Percentiles rank a stretch among this genome's conserved stretches.
phyloP scores from a whole-genome alignment of 768 basidiomycete species.

The Pleurotus tuoliensis region DNA sequence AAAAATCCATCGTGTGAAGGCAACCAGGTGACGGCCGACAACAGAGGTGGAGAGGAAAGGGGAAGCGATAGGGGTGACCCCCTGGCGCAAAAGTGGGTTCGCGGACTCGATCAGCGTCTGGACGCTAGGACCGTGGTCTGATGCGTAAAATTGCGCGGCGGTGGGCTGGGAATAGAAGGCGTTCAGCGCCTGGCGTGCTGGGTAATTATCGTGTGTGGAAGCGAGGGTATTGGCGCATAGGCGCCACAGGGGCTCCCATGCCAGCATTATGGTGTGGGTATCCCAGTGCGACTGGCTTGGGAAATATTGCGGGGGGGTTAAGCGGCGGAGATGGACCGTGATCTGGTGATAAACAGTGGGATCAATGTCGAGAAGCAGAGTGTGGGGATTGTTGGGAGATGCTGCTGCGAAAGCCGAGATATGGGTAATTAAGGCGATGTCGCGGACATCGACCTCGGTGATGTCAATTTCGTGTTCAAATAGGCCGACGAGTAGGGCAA shows the following conservation, averaged over 20 bases:
- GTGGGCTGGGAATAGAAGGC: neutral
- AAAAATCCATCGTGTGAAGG: neutral
- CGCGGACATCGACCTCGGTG: neutral
- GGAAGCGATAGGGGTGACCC: neutral
- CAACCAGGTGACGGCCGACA: neutral
- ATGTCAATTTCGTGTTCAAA: neutral
- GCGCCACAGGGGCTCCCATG: slow-evolving; percentile 11
- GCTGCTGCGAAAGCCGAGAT: neutral
- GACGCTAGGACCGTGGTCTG: neutral
- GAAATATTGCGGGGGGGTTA: slow-evolving; percentile 22
- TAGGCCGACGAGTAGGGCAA: neutral
- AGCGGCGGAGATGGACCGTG: neutral
- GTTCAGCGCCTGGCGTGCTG: neutral
- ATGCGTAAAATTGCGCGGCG: neutral
- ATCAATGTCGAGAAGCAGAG: neutral
- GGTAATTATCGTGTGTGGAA: slow-evolving; percentile 47
- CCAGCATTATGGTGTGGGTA: neutral
- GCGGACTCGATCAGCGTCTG: neutral
- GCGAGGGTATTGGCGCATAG: slow-evolving; percentile 80
- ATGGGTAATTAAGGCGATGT: slow-evolving; percentile 1
- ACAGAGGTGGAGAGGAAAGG: neutral
- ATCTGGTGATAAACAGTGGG: neutral
- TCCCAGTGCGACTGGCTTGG: slow-evolving; percentile 29
- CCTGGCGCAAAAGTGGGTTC: neutral
- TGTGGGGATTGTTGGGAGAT: neutral